Evolutionary conservation across 306 rosid species (phyloP), one percentile per base, ranked within the genome.

Genomic region (Cyamopsis tetragonoloba): DNA sequence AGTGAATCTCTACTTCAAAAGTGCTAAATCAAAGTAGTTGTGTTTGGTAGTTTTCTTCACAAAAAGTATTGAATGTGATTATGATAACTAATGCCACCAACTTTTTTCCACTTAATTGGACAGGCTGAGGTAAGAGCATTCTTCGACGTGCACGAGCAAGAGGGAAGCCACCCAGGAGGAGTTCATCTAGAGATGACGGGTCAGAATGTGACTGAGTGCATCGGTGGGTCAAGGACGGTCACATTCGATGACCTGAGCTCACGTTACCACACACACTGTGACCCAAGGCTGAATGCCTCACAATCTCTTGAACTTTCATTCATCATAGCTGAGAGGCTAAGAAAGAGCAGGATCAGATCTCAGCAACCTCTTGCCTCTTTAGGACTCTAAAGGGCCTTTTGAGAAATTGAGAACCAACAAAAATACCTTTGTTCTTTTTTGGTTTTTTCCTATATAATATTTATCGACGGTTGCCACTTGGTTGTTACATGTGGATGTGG

Each of bases 221-320:
- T 93, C 7, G 99, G 99, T 13, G 99, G 99, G 54, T 90, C 99
- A 18, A 84, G 90, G 50, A 88, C 97, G 0, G 99, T 93, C 53
- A 93, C 99, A 4, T 93, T 90, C 0, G 97, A 93, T 47, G 99
- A 93, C 77, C 73, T 93, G 82, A 56, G 97, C 78, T 90, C 97
- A 0, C 97, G 99, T 70, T 93, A 93, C 84, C 99, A 93, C 87
- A 93, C 99, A 22, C 99, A 93, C 85, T 93, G 99, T 42, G 99
- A 93, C 76, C 99, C 99, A 0, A 83, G 99, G 71, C 95, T 93
- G 50, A 93, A 93, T 57, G 97, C 99, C 57, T 93, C 99, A 7
- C 99, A 93, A 73, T 82, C 99, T 43, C 97, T 93, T 7, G 99
- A 93, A 87, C 97, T 93, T 30, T 91, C 99, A 50, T 93, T 93